phyloP scores from a whole-genome alignment of 371 early-diverging fungal genomes.

The Sporodiniella umbellata region DNA sequence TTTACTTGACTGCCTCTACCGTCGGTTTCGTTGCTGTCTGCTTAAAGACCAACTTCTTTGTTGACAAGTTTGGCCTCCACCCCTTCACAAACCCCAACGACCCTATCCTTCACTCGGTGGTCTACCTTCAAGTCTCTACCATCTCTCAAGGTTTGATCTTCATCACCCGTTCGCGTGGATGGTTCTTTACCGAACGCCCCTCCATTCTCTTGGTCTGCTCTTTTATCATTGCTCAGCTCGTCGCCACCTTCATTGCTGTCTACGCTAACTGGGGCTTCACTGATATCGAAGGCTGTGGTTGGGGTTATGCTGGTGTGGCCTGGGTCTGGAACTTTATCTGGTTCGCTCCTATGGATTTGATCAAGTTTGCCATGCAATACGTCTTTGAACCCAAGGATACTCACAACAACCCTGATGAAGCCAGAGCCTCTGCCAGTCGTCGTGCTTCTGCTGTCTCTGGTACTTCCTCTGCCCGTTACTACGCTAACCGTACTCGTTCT shows the following conservation, averaged over 20 bases:
- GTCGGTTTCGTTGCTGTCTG: constrained; percentile 45
- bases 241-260: constrained; percentile 57
- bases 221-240: constrained; percentile 52
- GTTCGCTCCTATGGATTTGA: constrained; percentile 66
- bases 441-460: constrained; percentile 26
- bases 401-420: constrained; percentile 4
- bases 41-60: constrained; percentile 43
- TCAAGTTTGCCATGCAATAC: constrained; percentile 68
- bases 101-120: constrained; percentile 44
- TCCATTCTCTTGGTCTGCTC: constrained; percentile 43
- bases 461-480: constrained; percentile 28
- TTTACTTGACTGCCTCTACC: constrained; percentile 54
- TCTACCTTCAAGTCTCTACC: constrained; percentile 58
- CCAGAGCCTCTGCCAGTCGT: constrained; percentile 12
- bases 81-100: constrained; percentile 37
- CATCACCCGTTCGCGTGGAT: constrained; percentile 55
- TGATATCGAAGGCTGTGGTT: constrained; percentile 49
- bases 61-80: constrained; percentile 33
- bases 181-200: constrained; percentile 53
- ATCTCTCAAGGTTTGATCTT: constrained; percentile 59
- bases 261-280: constrained; percentile 64
- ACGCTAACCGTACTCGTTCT: constrained; percentile 31
- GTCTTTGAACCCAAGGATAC: constrained; percentile 39
- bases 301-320: constrained; percentile 56
- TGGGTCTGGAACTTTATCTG: constrained; percentile 77